These are phyloP conservation scores for Falciphora oryzae DNA, from an alignment of 2,329 filamentous ascomycete genomes.

Conservation along the genomic window DNA sequence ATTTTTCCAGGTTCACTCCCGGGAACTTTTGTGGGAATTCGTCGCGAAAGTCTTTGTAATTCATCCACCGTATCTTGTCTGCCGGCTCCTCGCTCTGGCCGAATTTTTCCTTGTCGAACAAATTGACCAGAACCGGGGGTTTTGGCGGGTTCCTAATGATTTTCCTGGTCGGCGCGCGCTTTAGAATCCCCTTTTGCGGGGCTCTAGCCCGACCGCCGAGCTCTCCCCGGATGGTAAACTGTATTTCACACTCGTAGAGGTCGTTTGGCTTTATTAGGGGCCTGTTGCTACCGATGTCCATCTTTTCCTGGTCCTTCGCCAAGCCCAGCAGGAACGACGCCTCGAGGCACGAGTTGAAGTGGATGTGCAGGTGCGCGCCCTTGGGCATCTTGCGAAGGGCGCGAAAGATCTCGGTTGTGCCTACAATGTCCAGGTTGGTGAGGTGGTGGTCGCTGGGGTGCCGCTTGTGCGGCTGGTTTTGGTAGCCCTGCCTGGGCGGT, in stretches of 20 bases:
- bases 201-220: conserved; percentile 20
- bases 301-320: conserved; percentile 51
- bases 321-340: conserved; percentile 53
- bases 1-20: conserved; percentile 32
- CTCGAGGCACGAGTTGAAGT: conserved; percentile 69
- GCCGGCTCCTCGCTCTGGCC: conserved; percentile 11
- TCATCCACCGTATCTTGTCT: conserved; percentile 32
- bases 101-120: not conserved
- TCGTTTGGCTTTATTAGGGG: conserved; percentile 38
- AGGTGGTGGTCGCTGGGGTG: conserved; percentile 54
- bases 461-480: conserved; percentile 37
- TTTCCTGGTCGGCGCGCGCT: too few species aligned
- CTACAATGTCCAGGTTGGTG: conserved; percentile 47
- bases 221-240: conserved; percentile 47
- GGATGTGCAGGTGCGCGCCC: conserved; percentile 66
- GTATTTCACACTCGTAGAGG: conserved; percentile 53
- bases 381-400: conserved; percentile 60
- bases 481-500: conserved; percentile 30
- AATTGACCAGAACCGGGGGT: not conserved
- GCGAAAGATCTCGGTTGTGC: conserved; percentile 49
- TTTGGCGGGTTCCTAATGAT: not conserved
- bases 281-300: conserved; percentile 62
- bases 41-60: conserved; percentile 33
- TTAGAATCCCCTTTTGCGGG: not conserved
- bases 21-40: conserved; percentile 25